Evolutionary conservation across 768 basidiomycete species (phyloP).

Genomic region (Tulasnella sp.): DNA sequence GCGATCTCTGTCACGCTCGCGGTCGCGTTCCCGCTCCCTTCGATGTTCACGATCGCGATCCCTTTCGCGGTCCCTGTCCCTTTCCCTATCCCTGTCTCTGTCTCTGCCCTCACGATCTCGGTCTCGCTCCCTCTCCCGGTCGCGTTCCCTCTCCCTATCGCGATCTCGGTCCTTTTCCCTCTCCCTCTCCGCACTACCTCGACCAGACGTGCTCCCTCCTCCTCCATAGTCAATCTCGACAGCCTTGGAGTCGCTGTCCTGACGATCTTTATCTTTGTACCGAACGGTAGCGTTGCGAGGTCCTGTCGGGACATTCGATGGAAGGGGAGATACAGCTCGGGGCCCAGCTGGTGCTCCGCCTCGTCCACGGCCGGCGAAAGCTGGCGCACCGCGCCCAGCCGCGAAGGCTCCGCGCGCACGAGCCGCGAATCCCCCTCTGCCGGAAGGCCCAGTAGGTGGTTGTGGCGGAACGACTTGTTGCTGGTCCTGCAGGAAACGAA

Average conservation of each 20-base stretch:
- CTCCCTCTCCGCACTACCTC: conserved; percentile 28
- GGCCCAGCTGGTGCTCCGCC: conserved; percentile 47
- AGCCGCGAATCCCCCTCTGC: conserved; percentile 8
- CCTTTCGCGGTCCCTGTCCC: conserved; percentile 26
- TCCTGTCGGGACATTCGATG: conserved; percentile 82
- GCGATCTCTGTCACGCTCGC: conserved; percentile 23
- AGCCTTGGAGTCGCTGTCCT: conserved; percentile 56
- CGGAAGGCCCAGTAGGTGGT: conserved; percentile 14
- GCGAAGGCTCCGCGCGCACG: conserved; percentile 12
- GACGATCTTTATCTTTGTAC: conserved; percentile 71
- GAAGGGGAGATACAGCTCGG: conserved; percentile 78
- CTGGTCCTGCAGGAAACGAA: neutral
- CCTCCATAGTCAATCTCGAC: conserved; percentile 80
- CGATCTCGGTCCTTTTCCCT: conserved; percentile 28
- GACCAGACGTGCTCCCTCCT: conserved; percentile 30
- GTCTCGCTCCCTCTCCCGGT: conserved; percentile 25
- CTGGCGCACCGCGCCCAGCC: conserved; percentile 27
- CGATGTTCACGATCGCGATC: conserved; percentile 17
- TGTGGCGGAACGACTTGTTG: neutral
- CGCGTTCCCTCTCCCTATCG: conserved; percentile 21
- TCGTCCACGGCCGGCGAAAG: conserved; percentile 27
- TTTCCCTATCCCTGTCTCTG: neutral
- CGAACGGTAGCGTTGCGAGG: conserved; percentile 77
- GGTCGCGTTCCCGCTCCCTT: conserved; percentile 26
- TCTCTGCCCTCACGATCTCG: conserved; percentile 21